Evolutionary conservation across 495 filamentous ascomycete genomes (phyloP), one percentile per base, ranked within the genome.

Genomic region (Aspergillus baeticus): DNA sequence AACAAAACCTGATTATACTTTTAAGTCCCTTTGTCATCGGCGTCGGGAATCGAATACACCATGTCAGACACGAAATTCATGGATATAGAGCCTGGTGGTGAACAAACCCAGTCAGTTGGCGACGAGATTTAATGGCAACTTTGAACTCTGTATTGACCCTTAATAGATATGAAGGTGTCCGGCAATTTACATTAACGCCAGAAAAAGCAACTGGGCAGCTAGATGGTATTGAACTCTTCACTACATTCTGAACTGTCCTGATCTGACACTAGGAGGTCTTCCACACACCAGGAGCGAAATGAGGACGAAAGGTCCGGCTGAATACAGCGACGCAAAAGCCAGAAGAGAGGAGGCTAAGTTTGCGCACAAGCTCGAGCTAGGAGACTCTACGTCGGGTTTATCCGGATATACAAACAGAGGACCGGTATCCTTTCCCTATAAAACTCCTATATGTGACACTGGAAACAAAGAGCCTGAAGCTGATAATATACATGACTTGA

Each of bases 101-200:
- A 52, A 52, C 49, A 52, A 26, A 52, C 49, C 4, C 49, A 52
- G 49, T 52, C 5, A 52, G 49, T 42, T 20, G 1, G 22, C 48
- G 6, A 43, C 13, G 4, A 35, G 34, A 17, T 45, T 17, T 44
- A n/a, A n/a, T n/a, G 34, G 29, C 6, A 22, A 49, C 34, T 35
- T 17, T 41, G 29, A 10, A 26, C 14, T 49, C 17, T n/a, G n/a
- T n/a, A 60, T 15, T 62, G 42, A 57, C 36, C 31, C 15, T 47
- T 6, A 39, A 4, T 39, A 87, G 84, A 69, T 88, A 89, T 63
- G 85, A 87, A 67, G 82, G 78, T 29, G 81, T 81, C 29, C 63
- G 75, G 11, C 72, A 69, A 21, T 74, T 77, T 36, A 80, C 71
- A 2, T 52, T 77, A 29, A 72, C 77, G 1, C 79, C 80, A 35